A percentile compares a stretch with the other conserved stretches of the same genome.
Conservation (phyloP, 176 grass and related monocot species). For the Sorghum bicolor region Sorghum_bicolor_NCBIv3 NC_012879.2:60113001-60113500, state of each 20-base stretch:
- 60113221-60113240: neutral
- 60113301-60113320: neutral
- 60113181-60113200: neutral
- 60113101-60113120: neutral
- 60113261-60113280: neutral
- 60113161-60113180: neutral
- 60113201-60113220: neutral
- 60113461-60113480: conserved; percentile 89
- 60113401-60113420: conserved; percentile 72
- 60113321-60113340: neutral
- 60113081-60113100: neutral
- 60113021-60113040: neutral
- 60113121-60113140: neutral
- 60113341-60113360: neutral
- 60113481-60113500: conserved; percentile 98
- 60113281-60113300: neutral
- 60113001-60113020: neutral
- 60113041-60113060: neutral
- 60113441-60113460: conserved; percentile 89
- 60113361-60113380: neutral
- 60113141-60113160: neutral
- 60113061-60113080: neutral
- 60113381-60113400: neutral
- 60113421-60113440: conserved; percentile 99
- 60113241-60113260: neutral